A percentile compares a stretch with the other conserved stretches of the same genome.
Conservation (phyloP, 768 basidiomycete genomes). For the Xerocomus brunneocitrinus region DNA sequence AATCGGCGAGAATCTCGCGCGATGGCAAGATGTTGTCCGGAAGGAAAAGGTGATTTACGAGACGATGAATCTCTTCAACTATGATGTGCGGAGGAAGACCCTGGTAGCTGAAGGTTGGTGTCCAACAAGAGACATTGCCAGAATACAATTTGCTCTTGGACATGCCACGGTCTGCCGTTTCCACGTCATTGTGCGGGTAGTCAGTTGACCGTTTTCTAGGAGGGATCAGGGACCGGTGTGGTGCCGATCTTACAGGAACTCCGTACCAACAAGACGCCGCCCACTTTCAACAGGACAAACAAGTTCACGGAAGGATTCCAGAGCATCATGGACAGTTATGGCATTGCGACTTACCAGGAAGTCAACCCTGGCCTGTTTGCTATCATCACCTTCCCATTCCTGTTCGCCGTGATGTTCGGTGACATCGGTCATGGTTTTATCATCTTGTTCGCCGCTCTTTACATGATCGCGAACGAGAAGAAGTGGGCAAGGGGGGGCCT, state of each 20-base stretch:
- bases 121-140: conserved; percentile 84
- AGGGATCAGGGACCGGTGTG: conserved; percentile 88
- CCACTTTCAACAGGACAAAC: conserved; percentile 92
- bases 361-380: conserved; percentile 95
- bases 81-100: conserved; percentile 90
- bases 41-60: conserved; percentile 97
- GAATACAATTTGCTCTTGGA: conserved; percentile 81
- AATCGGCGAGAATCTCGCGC: conserved; percentile 78
- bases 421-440: conserved; percentile 95
- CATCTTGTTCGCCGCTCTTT: conserved; percentile 67
- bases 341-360: conserved; percentile 91
- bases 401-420: conserved; percentile 99
- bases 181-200: not conserved
- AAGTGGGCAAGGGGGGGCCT: conserved; percentile 68
- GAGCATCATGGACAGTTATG: conserved; percentile 97
- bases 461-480: conserved; percentile 86
- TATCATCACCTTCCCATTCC: conserved; percentile 90
- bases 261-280: conserved; percentile 84
- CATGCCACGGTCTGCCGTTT: conserved; percentile 67
- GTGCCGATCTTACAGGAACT: conserved; percentile 92
- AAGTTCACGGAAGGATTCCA: conserved; percentile 98
- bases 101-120: conserved; percentile 98
- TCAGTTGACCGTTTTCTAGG: conserved; percentile 33
- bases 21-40: conserved; percentile 90
- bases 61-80: conserved; percentile 93